These are phyloP conservation scores for Backusella tuberculispora DNA, from an alignment of 192 early-diverging fungal species.

Conservation along the genomic window DNA sequence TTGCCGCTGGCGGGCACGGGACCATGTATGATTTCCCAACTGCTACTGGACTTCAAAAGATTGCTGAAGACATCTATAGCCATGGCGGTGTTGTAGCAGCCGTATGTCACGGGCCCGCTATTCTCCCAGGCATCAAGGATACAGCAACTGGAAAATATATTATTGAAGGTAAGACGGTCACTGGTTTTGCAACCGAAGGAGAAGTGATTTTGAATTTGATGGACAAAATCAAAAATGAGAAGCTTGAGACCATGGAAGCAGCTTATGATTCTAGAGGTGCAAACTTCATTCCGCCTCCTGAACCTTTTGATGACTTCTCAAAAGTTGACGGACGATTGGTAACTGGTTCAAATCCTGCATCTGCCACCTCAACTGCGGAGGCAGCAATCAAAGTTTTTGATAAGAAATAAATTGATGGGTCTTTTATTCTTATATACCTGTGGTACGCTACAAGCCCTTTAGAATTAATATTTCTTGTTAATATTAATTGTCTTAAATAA, in stretches of 20 bases:
- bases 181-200: slow-evolving; percentile 74
- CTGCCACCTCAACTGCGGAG: slow-evolving; percentile 45
- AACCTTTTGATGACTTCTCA: slow-evolving; percentile 28
- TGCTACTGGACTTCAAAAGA: slow-evolving; percentile 45
- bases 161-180: slow-evolving; percentile 65
- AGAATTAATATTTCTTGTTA: too few species aligned
- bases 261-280: slow-evolving; percentile 38
- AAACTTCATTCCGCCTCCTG: slow-evolving; percentile 24
- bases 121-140: slow-evolving; percentile 64
- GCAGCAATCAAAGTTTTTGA: slow-evolving; percentile 22
- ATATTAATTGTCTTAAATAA: too few species aligned
- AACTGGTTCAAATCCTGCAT: slow-evolving; percentile 76
- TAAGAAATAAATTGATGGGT: not conserved
- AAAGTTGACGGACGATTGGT: slow-evolving; percentile 68
- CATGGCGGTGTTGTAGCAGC: slow-evolving; percentile 58
- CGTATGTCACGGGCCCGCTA: slow-evolving; percentile 73
- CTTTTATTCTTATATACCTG: not conserved
- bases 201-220: slow-evolving; percentile 56
- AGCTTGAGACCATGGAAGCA: slow-evolving; percentile 46
- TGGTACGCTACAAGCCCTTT: not conserved
- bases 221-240: slow-evolving; percentile 41
- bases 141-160: slow-evolving; percentile 56
- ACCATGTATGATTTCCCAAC: slow-evolving; percentile 59
- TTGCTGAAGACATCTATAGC: slow-evolving; percentile 56
- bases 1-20: slow-evolving; percentile 57